Conservation (phyloP, 768 basidiomycete genomes). For the Pseudohyphozyma bogoriensis region DNA sequence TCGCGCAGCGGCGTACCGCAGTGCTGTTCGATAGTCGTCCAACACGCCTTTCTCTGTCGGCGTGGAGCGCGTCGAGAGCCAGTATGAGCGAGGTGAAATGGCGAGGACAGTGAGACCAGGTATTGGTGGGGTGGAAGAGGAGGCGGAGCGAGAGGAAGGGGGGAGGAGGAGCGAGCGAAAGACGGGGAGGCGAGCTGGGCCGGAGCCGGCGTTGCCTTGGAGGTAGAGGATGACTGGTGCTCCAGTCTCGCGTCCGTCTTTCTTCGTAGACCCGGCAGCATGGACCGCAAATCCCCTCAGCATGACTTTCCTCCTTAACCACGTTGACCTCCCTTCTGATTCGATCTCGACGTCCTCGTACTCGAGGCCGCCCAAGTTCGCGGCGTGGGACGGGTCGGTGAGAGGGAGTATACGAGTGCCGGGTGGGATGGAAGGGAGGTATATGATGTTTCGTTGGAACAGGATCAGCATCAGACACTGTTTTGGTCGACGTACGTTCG, state of each 20-base stretch:
- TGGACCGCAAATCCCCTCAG: conserved; percentile 36
- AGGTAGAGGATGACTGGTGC: conserved; percentile 37
- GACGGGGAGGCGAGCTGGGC: conserved; percentile 44
- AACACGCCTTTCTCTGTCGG: conserved; percentile 43
- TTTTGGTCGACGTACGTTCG: no score
- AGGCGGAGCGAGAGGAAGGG: background rate
- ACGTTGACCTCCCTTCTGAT: conserved; percentile 17
- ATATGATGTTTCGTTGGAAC: conserved; percentile 48
- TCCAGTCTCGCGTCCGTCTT: background rate
- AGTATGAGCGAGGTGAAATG: conserved; percentile 47
- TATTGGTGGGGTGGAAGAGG: no score
- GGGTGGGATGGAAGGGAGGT: conserved; percentile 46
- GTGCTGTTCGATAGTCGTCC: conserved; percentile 40
- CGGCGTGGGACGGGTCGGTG: conserved; percentile 19
- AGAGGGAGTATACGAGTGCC: conserved; percentile 39
- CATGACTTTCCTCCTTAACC: conserved; percentile 14
- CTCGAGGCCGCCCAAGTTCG: conserved; percentile 31
- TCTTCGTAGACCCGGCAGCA: background rate
- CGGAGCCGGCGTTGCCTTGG: conserved; percentile 49
- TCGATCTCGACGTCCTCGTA: conserved; percentile 35
- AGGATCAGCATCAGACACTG: conserved; percentile 46
- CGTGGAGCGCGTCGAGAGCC: conserved; percentile 42
- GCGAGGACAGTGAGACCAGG: conserved; percentile 37
- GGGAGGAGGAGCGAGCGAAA: conserved; percentile 37
- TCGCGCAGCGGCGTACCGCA: background rate